These are phyloP conservation scores for Pyrenochaeta sp. DNA, from an alignment of 2,329 filamentous ascomycete genomes.

Conservation along the genomic window DNA sequence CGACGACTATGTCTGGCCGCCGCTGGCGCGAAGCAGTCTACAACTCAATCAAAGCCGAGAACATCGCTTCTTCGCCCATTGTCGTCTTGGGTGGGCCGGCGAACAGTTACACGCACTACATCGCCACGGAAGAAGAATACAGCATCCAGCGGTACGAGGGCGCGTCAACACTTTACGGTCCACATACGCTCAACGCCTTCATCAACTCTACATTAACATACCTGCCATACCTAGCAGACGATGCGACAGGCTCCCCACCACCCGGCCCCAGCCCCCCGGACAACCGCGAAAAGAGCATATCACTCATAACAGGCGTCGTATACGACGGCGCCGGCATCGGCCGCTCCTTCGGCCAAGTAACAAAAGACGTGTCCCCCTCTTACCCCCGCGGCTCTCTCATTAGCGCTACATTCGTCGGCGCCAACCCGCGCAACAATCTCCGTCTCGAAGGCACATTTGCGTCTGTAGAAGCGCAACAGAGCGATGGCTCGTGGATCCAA, in stretches of 20 bases:
- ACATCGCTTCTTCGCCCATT: constrained; percentile 50
- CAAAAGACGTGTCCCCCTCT: constrained; percentile 61
- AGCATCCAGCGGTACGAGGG: constrained; percentile 89
- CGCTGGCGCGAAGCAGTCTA: constrained; percentile 72
- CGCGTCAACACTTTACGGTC: constrained; percentile 89
- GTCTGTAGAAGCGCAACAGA: constrained; percentile 71
- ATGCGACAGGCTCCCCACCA: constrained; percentile 38
- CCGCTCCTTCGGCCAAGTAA: constrained; percentile 74
- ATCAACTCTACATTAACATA: constrained; percentile 83
- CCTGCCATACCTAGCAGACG: constrained; percentile 69
- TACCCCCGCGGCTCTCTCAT: constrained; percentile 71
- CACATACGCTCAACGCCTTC: constrained; percentile 82
- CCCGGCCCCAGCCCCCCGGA: constrained; percentile 76
- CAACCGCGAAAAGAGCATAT: constrained; percentile 77
- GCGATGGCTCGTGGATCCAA: constrained; percentile 65
- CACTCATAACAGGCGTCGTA: constrained; percentile 82
- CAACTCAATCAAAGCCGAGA: constrained; percentile 33
- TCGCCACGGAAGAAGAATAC: constrained; percentile 82
- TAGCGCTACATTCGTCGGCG: constrained; percentile 77
- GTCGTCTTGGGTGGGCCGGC: constrained; percentile 88
- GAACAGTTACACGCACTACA: constrained; percentile 89
- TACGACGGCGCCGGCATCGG: constrained; percentile 73
- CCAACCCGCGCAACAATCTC: constrained; percentile 90
- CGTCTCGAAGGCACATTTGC: constrained; percentile 80
- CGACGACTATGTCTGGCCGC: constrained; percentile 89